Evolutionary conservation across 164 flowering plant genomes (phyloP), one percentile per base, ranked within the genome.

Genomic region (Cinnamomum micranthum): DNA sequence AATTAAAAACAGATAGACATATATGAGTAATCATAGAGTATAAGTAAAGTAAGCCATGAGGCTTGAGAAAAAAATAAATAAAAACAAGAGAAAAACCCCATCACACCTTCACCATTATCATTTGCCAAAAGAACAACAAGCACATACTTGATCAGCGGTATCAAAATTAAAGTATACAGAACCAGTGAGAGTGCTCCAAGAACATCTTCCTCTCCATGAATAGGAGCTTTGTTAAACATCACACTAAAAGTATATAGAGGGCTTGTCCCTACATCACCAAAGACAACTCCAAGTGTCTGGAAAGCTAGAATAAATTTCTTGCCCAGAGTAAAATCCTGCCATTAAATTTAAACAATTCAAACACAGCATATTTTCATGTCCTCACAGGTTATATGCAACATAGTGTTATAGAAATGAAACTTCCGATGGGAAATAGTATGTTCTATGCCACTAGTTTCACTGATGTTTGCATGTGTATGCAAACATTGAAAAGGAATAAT

Each of bases 201-300:
- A 74, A 96, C 84, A 78, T 96, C 99, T 83, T 96, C 97, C 77
- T 86, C 69, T 67, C 89, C 93, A 15, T 81, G 83, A 68, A 91
- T 91, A 55, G 97, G 97, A 27, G 91, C 88, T 82, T 92, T 96
- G 80, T 81, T 89, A 74, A 96, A 94, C 97, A 96, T 94, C 78
- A 96, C 98, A 81, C 90, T 88, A 81, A 96, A 96, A 25, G 98
- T 88, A 84, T 96, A 96, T 68, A 96, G 82, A 15, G 98, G 99
- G 84, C 99, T 96, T 73, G 97, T 94, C 77, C 99, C 99, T 80
- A 94, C 96, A 89, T 96, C 99, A 77, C 99, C 99, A 84, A 90
- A 96, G 23, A 96, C 98, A 81, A 96, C 88, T 63, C 97, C 98
- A 69, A 96, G 91, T 14, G 99, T 91, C 84, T 96, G 99, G 75